Percentiles rank a stretch among this genome's conserved stretches.
These are phyloP conservation scores for Calonectria montana DNA, from an alignment of 2,329 filamentous ascomycete species.

Conservation along the genomic window DNA sequence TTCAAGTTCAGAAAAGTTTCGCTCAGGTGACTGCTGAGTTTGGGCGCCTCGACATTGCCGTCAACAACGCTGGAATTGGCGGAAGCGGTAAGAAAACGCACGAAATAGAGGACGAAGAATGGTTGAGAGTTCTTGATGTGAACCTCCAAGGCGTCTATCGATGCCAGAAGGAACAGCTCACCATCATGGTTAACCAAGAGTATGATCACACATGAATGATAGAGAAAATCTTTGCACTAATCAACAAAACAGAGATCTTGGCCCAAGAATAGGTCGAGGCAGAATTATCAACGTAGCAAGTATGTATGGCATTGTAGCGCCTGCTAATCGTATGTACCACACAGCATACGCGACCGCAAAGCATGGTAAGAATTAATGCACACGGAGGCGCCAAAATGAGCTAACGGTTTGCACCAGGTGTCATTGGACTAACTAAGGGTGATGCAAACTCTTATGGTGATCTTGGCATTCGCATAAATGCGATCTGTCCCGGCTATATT, in stretches of 20 bases:
- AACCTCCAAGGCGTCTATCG: slow-evolving; percentile 69
- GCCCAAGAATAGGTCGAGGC: slow-evolving; percentile 56
- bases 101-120: slow-evolving; percentile 59
- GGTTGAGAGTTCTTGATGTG: slow-evolving; percentile 61
- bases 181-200: slow-evolving; percentile 63
- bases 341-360: slow-evolving; percentile 64
- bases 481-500: slow-evolving; percentile 67
- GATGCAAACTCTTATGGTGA: slow-evolving; percentile 65
- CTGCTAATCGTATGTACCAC: slow-evolving; percentile 48
- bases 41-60: slow-evolving; percentile 64
- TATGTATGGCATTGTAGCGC: slow-evolving; percentile 61
- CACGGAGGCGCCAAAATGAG: too few relatives aligned
- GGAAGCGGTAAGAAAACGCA: slow-evolving; percentile 56
- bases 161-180: slow-evolving; percentile 65
- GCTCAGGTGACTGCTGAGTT: slow-evolving; percentile 56
- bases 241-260: slow-evolving; percentile 45
- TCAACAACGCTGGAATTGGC: slow-evolving; percentile 66
- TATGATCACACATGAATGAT: slow-evolving; percentile 20
- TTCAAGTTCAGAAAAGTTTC: slow-evolving; percentile 56
- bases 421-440: slow-evolving; percentile 64
- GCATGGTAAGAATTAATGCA: slow-evolving; percentile 50
- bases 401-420: slow-evolving; percentile 35
- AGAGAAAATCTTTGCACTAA: neutral
- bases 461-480: slow-evolving; percentile 67
- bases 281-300: slow-evolving; percentile 66